These are phyloP conservation scores for Melocanna baccifera DNA, from an alignment of 176 grass and related monocot species.

Conservation along the genomic window DNA sequence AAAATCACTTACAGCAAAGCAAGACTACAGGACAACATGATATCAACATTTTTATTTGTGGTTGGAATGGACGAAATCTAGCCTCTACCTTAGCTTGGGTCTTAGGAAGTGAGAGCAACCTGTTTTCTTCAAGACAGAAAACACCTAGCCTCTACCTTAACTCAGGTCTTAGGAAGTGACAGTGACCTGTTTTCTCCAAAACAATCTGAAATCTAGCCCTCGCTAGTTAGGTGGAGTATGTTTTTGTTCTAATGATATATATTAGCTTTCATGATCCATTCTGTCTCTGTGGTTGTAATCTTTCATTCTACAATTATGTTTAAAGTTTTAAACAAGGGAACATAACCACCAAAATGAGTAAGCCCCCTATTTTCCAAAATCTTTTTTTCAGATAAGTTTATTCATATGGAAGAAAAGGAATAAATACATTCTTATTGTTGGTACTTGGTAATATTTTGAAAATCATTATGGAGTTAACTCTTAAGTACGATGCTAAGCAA, in stretches of 20 bases:
- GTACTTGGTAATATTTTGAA: background rate
- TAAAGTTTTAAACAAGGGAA: background rate
- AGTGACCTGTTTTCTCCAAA: background rate
- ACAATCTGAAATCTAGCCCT: background rate
- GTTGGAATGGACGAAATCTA: background rate
- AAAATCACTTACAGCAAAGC: background rate
- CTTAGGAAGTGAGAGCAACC: background rate
- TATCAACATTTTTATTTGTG: background rate
- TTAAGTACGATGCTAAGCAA: background rate
- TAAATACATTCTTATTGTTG: background rate
- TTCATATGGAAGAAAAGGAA: background rate
- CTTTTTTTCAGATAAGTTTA: background rate
- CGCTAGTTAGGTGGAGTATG: background rate
- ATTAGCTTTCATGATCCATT: background rate
- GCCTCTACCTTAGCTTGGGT: background rate
- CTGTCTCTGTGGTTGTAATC: background rate
- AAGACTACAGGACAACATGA: background rate
- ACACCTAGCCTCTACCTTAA: background rate
- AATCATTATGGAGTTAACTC: background rate
- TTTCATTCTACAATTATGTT: too few species aligned
- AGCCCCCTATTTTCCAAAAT: background rate
- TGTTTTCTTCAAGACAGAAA: too few species aligned
- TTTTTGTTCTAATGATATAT: background rate
- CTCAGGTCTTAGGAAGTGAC: background rate
- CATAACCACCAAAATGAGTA: background rate